Evolutionary conservation across 306 rosid species (phyloP).

Genomic region (Trifolium subterraneum): DNA sequence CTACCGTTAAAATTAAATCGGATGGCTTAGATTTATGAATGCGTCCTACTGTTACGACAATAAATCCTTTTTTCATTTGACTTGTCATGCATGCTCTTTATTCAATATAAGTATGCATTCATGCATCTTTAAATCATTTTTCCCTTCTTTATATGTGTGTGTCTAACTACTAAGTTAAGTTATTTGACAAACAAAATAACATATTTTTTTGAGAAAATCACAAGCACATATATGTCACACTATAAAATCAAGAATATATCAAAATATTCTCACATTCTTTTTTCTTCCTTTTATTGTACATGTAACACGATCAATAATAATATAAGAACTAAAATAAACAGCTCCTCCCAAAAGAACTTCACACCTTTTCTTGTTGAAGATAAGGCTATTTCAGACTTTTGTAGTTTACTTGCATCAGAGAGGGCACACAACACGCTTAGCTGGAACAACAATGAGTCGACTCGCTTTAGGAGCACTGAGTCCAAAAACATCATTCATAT

Average conservation of each 20-base stretch:
- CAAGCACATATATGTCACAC: not conserved
- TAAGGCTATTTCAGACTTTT: not conserved
- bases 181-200: no score
- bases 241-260: conserved; percentile 1
- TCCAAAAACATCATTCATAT: conserved; percentile 75
- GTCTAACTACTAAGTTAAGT: no score
- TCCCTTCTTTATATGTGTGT: no score
- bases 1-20: no score
- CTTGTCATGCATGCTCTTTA: no score
- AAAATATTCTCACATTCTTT: not conserved
- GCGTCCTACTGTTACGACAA: no score
- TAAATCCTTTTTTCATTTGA: no score
- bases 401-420: conserved; percentile 10
- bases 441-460: conserved; percentile 71
- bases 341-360: not conserved
- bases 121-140: no score
- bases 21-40: no score
- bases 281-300: not conserved
- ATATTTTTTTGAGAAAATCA: no score
- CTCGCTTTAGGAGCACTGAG: conserved; percentile 79
- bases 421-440: conserved; percentile 56
- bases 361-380: not conserved
- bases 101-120: no score
- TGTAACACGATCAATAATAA: not conserved
- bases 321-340: not conserved